Percentiles rank a stretch among this genome's conserved stretches.
These are phyloP conservation scores for Phytophthora boehmeriae DNA, from an alignment of 352 stramenopile species.

Conservation along the genomic window DNA sequence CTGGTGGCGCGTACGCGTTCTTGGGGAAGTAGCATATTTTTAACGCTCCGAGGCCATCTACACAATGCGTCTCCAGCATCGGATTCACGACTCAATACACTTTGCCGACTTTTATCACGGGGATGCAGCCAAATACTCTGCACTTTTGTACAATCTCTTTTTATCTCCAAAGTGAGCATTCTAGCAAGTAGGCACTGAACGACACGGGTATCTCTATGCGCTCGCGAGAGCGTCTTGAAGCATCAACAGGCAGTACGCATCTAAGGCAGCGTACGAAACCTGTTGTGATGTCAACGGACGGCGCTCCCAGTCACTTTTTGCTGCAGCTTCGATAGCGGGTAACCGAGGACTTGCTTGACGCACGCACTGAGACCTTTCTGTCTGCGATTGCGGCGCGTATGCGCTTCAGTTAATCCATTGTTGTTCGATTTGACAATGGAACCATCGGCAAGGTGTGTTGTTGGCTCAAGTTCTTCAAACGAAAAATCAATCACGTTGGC, in stretches of 20 bases:
- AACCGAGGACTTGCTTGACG: slow-evolving; percentile 56
- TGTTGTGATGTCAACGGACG: slow-evolving; percentile 64
- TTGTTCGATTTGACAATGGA: slow-evolving; percentile 19
- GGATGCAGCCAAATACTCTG: too few relatives aligned
- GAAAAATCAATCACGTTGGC: slow-evolving; percentile 71
- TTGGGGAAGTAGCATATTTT: slow-evolving; percentile 22
- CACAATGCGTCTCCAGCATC: too few relatives aligned
- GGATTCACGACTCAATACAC: too few relatives aligned
- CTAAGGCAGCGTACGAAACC: slow-evolving; percentile 72
- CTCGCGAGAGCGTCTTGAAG: slow-evolving; percentile 41
- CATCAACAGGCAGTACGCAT: slow-evolving; percentile 84
- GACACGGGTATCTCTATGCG: slow-evolving; percentile 12
- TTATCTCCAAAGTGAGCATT: too few relatives aligned
- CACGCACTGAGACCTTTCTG: slow-evolving; percentile 61
- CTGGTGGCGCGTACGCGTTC: slow-evolving; percentile 62
- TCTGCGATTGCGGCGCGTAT: slow-evolving; percentile 41
- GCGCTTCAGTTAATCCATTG: slow-evolving; percentile 9
- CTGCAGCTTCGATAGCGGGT: slow-evolving; percentile 68
- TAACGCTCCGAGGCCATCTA: neutral
- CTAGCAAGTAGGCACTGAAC: too few relatives aligned
- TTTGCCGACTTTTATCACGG: too few relatives aligned
- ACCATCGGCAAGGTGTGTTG: slow-evolving; percentile 33
- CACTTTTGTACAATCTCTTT: too few relatives aligned
- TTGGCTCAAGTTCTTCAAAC: slow-evolving; percentile 38
- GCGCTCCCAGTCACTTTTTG: slow-evolving; percentile 81